Evolutionary conservation across 768 basidiomycete genomes (phyloP).

Genomic region (Kwoniella bestiolae): DNA sequence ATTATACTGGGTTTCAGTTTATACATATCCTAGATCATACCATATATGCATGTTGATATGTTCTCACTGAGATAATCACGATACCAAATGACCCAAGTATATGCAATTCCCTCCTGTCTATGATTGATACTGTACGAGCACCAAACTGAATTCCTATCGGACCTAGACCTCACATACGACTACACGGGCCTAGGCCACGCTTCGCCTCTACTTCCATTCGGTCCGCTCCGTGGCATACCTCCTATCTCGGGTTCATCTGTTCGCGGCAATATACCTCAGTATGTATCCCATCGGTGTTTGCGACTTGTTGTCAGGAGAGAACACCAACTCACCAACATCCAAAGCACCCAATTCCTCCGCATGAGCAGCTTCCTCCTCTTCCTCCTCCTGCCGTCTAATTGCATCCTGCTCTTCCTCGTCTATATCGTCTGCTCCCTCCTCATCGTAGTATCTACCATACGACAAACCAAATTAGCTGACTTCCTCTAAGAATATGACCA

Average conservation of each 20-base stretch:
- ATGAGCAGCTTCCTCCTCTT: conserved; percentile 45
- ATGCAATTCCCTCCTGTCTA: not conserved
- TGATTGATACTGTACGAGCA: not conserved
- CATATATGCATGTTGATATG: conserved; percentile 8
- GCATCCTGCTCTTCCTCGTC: conserved; percentile 48
- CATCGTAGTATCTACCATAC: conserved; percentile 36
- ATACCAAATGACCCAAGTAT: not conserved
- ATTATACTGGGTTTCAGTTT: too few relatives aligned
- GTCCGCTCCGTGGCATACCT: conserved; percentile 12
- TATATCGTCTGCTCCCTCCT: conserved; percentile 36
- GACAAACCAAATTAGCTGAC: too few relatives aligned
- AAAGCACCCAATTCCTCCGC: conserved; percentile 37
- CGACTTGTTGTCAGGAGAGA: too few relatives aligned
- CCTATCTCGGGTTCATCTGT: conserved; percentile 22
- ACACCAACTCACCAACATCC: conserved; percentile 45
- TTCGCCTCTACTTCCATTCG: conserved; percentile 10
- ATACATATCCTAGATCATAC: not conserved
- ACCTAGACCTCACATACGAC: too few relatives aligned
- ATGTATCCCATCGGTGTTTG: too few relatives aligned
- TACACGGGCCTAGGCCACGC: conserved; percentile 24
- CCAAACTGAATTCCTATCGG: not conserved
- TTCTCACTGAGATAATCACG: not conserved
- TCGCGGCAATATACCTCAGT: not conserved
- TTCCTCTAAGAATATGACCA: too few relatives aligned
- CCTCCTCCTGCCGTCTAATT: conserved; percentile 43